Conservation (phyloP, 2,329 filamentous ascomycete species). For the Pseudocercospora fijiensis region DNA sequence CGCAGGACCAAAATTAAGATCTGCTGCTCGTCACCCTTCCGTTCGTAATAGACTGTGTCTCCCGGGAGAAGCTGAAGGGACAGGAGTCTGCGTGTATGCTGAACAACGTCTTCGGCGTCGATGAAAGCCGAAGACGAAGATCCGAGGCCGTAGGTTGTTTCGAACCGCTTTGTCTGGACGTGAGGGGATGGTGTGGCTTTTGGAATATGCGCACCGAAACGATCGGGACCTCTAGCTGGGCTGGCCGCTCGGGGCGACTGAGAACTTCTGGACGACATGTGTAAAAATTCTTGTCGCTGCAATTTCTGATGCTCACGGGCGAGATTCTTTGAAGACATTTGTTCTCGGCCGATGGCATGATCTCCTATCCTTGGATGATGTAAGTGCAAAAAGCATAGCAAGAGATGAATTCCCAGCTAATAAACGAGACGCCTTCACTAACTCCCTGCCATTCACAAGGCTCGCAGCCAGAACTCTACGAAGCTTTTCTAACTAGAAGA, state of each 20-base stretch:
- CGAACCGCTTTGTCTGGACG: neutral
- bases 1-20: neutral
- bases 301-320: too few species aligned
- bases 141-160: neutral
- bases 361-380: too few species aligned
- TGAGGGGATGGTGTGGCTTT: neutral
- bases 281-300: too few species aligned
- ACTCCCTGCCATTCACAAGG: neutral
- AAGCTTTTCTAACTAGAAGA: neutral
- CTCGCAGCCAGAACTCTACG: neutral
- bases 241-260: too few species aligned
- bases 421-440: neutral
- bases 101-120: neutral
- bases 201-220: neutral
- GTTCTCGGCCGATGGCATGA: too few species aligned
- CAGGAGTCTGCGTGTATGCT: neutral
- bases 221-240: neutral
- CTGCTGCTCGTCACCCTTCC: neutral
- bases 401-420: too few species aligned
- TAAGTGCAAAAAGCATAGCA: too few species aligned
- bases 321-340: too few species aligned
- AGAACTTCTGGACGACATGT: too few species aligned
- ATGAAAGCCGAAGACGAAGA: neutral
- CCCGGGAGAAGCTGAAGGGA: neutral
- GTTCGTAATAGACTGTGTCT: neutral